Evolutionary conservation across 2,329 filamentous ascomycete species (phyloP).

Genomic region (Colletotrichum nymphaeae): DNA sequence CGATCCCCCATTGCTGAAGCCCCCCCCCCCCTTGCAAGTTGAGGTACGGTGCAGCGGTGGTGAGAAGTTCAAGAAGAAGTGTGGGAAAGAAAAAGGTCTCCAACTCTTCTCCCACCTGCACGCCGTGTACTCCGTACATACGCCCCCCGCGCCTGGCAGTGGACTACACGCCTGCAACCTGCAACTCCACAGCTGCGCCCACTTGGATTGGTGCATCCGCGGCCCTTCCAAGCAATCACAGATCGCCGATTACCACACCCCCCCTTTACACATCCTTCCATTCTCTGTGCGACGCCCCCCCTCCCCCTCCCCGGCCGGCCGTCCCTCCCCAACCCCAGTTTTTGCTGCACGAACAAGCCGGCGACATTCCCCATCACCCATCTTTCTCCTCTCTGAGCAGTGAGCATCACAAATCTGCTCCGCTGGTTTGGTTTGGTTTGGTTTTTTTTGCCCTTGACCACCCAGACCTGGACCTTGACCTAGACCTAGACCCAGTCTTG

Average conservation of each 20-base stretch:
- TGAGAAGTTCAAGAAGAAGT: not conserved
- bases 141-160: not conserved
- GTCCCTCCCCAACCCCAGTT: constrained; percentile 31
- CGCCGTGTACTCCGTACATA: not conserved
- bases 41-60: not conserved
- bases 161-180: not conserved
- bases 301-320: constrained; percentile 24
- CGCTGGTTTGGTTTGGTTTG: constrained; percentile 23
- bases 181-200: not conserved
- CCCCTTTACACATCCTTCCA: not conserved
- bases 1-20: not conserved
- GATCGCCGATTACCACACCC: constrained; percentile 17
- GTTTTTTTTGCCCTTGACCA: not conserved
- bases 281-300: not conserved
- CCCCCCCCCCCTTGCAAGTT: too few species aligned
- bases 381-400: constrained; percentile 10
- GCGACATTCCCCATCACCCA: constrained; percentile 30
- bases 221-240: constrained; percentile 24
- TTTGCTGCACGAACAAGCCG: constrained; percentile 29
- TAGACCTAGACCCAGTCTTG: not conserved
- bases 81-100: not conserved
- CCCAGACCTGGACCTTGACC: not conserved
- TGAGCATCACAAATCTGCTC: constrained; percentile 30
- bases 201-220: not conserved
- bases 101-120: not conserved